Percentiles rank a stretch among this genome's conserved stretches.
Conservation (phyloP, 2,329 filamentous ascomycete genomes). For the Fusarium siculi region DNA sequence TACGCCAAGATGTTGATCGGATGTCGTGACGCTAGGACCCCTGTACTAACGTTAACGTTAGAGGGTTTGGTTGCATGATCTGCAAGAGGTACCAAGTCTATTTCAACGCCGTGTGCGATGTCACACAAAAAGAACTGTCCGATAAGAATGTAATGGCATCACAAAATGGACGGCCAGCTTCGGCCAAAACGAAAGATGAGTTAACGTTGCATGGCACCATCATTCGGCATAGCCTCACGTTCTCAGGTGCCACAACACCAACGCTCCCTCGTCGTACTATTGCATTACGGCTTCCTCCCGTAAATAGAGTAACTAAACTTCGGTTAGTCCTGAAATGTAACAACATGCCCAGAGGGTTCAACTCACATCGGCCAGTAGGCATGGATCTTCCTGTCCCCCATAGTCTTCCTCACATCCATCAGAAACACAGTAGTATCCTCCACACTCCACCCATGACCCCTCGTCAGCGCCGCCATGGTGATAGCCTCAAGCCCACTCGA, state of each 20-base stretch:
- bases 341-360: fast-evolving
- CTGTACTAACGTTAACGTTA: background rate
- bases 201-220: background rate
- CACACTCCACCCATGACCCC: background rate
- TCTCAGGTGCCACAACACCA: background rate
- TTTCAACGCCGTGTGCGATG: background rate
- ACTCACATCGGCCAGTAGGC: background rate
- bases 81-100: slow-evolving; percentile 2
- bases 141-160: background rate
- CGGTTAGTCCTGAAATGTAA: background rate
- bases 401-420: background rate
- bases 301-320: background rate
- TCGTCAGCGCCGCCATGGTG: background rate
- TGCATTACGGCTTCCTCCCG: background rate
- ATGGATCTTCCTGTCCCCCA: background rate
- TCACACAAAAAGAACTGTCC: background rate
- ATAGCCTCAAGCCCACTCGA: background rate
- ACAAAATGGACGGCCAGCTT: background rate
- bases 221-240: fast-evolving
- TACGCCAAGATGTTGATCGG: background rate
- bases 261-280: background rate
- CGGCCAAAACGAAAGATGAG: background rate
- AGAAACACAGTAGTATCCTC: background rate
- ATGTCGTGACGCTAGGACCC: background rate
- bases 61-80: background rate